These are phyloP conservation scores for Candida golubevii DNA, from an alignment of 805 yeast genomes.

Conservation along the genomic window DNA sequence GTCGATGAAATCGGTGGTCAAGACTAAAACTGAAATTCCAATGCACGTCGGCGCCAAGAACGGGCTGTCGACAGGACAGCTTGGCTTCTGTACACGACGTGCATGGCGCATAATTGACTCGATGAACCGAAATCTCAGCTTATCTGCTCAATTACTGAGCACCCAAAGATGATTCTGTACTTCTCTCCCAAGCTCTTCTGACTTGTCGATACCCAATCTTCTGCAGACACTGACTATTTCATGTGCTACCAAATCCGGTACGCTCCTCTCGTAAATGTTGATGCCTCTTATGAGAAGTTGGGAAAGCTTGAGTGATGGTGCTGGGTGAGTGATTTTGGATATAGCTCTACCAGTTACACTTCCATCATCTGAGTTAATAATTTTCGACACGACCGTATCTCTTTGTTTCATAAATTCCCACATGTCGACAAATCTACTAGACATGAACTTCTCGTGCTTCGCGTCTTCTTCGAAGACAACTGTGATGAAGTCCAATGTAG, in stretches of 20 bases:
- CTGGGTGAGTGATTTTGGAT: neutral
- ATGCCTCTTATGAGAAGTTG: conserved; percentile 33
- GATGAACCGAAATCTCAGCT: no score
- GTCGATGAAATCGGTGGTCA: neutral
- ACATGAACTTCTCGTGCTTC: conserved; percentile 43
- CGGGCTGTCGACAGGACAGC: no score
- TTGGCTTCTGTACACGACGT: neutral
- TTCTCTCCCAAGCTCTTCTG: conserved; percentile 20
- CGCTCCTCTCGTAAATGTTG: conserved; percentile 33
- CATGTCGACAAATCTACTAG: conserved; percentile 43
- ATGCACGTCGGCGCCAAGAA: no score
- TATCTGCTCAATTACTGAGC: conserved; percentile 4
- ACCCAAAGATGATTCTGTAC: conserved; percentile 31
- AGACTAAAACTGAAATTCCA: neutral
- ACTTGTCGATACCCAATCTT: conserved; percentile 23
- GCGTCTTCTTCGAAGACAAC: conserved; percentile 27
- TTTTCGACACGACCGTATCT: neutral
- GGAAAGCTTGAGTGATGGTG: conserved; percentile 16
- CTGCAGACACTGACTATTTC: conserved; percentile 32
- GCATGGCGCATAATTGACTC: neutral
- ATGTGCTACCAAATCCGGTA: conserved; percentile 37
- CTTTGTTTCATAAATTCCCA: conserved; percentile 30
- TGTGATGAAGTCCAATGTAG: conserved; percentile 27
- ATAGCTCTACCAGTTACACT: neutral
- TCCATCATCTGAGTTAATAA: neutral